These are phyloP conservation scores for Neoboletus magnificus DNA, from an alignment of 768 basidiomycete species.

Conservation along the genomic window DNA sequence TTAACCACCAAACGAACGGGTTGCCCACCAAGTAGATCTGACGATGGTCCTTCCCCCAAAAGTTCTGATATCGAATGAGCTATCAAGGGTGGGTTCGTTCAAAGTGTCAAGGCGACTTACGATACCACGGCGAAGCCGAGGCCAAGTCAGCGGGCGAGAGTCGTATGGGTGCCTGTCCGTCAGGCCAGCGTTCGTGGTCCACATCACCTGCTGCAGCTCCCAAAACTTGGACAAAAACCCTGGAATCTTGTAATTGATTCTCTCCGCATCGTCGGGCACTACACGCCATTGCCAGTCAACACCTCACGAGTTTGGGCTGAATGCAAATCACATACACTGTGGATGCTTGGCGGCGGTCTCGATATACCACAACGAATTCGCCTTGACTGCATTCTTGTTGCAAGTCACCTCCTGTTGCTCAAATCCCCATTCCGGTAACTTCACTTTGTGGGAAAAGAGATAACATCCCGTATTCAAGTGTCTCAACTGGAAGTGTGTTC, in stretches of 20 bases:
- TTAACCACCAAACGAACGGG: conserved; percentile 89
- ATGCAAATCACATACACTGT: conserved; percentile 48
- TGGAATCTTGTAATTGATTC: conserved; percentile 89
- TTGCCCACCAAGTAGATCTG: conserved; percentile 97
- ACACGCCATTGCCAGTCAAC: neutral
- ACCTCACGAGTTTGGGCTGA: neutral
- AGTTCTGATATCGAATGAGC: conserved; percentile 57
- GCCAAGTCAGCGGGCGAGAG: conserved; percentile 91
- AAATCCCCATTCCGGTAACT: conserved; percentile 95
- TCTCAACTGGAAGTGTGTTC: conserved; percentile 77
- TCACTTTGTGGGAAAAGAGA: conserved; percentile 96
- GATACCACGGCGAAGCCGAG: conserved; percentile 86
- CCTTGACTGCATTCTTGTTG: conserved; percentile 91
- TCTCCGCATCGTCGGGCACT: conserved; percentile 72
- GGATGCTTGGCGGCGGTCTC: conserved; percentile 77
- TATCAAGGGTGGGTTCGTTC: neutral
- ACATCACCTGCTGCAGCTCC: conserved; percentile 94
- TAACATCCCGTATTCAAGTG: conserved; percentile 92
- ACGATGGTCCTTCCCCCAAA: conserved; percentile 96
- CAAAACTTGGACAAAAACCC: conserved; percentile 88
- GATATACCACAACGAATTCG: conserved; percentile 91
- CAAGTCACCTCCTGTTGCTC: conserved; percentile 99
- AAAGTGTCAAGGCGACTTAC: conserved; percentile 47
- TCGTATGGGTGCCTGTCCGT: conserved; percentile 95
- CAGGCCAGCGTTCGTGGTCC: conserved; percentile 93